Evolutionary conservation across 495 filamentous ascomycete species (phyloP).

Genomic region (Jackrogersella multiformis): DNA sequence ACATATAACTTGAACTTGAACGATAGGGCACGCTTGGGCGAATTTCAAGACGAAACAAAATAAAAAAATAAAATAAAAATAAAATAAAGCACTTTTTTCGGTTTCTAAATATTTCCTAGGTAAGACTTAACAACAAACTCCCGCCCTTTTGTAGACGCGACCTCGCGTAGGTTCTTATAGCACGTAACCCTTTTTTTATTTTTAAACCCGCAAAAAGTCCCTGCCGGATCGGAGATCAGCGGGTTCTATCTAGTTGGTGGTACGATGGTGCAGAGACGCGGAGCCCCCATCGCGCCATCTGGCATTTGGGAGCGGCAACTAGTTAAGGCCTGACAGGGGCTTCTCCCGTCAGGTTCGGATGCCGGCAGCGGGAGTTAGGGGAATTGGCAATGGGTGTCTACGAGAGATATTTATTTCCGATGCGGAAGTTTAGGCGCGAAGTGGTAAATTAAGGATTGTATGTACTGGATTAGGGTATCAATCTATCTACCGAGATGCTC

Average conservation of each 20-base stretch:
- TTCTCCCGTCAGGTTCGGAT: constrained; percentile 6
- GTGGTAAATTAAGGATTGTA: background rate
- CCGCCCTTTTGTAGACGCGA: too few relatives aligned
- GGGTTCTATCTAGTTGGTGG: background rate
- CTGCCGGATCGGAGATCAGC: constrained; percentile 14
- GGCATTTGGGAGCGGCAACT: constrained; percentile 6
- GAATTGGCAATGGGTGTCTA: too few relatives aligned
- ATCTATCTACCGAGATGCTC: constrained; percentile 37
- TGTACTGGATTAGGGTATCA: constrained; percentile 24
- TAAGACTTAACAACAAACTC: too few relatives aligned
- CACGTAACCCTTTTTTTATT: too few relatives aligned
- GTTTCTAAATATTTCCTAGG: background rate
- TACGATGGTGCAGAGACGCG: too few relatives aligned
- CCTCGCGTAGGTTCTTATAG: background rate
- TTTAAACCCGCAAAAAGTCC: background rate
- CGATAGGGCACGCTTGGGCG: too few relatives aligned
- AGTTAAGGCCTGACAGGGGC: constrained; percentile 11
- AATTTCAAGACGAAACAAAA: background rate
- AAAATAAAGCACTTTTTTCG: background rate
- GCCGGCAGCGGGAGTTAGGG: constrained; percentile 9
- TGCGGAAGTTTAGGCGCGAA: background rate
- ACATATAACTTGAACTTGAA: too few relatives aligned
- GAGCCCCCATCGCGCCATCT: constrained; percentile 17
- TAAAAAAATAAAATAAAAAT: background rate
- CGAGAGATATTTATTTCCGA: too few relatives aligned